Evolutionary conservation across 768 basidiomycete species (phyloP).

Genomic region (Termitomyces sp.): DNA sequence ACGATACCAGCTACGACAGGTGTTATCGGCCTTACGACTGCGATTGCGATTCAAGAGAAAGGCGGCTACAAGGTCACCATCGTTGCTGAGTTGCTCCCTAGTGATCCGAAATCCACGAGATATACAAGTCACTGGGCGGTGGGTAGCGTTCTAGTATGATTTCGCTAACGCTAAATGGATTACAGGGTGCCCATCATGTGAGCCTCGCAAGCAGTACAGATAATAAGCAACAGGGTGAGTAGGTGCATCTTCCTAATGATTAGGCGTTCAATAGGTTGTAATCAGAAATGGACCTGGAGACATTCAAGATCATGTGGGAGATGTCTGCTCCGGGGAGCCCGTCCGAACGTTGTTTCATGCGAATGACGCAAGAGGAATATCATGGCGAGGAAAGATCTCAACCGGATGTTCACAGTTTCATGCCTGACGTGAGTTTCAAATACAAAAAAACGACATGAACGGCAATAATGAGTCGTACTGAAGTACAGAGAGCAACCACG

Average conservation of each 20-base stretch:
- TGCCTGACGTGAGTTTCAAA: slow-evolving; percentile 43
- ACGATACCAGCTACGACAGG: slow-evolving; percentile 46
- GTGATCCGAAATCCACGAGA: slow-evolving; percentile 59
- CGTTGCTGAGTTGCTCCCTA: slow-evolving; percentile 66
- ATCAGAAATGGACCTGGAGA: slow-evolving; percentile 63
- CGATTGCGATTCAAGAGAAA: slow-evolving; percentile 60
- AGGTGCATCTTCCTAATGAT: not conserved
- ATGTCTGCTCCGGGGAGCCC: slow-evolving; percentile 55
- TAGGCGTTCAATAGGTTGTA: not conserved
- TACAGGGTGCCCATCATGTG: slow-evolving; percentile 79
- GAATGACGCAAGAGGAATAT: slow-evolving; percentile 59
- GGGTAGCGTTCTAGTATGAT: slow-evolving; percentile 16
- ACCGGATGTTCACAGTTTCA: slow-evolving; percentile 40
- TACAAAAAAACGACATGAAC: not conserved
- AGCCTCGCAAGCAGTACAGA: slow-evolving; percentile 45
- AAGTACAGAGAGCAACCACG: slow-evolving; percentile 31
- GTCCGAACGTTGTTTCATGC: slow-evolving; percentile 61
- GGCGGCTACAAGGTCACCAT: slow-evolving; percentile 62
- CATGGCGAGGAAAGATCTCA: slow-evolving; percentile 35
- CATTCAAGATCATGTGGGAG: slow-evolving; percentile 69
- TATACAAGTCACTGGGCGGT: slow-evolving; percentile 87
- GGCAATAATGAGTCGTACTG: not conserved
- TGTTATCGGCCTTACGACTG: slow-evolving; percentile 74
- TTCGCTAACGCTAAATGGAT: not conserved
- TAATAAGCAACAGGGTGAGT: slow-evolving; percentile 45